Evolutionary conservation across 1,284 basidiomycete species (phyloP).

Genomic region (Cystobasidium sp.): DNA sequence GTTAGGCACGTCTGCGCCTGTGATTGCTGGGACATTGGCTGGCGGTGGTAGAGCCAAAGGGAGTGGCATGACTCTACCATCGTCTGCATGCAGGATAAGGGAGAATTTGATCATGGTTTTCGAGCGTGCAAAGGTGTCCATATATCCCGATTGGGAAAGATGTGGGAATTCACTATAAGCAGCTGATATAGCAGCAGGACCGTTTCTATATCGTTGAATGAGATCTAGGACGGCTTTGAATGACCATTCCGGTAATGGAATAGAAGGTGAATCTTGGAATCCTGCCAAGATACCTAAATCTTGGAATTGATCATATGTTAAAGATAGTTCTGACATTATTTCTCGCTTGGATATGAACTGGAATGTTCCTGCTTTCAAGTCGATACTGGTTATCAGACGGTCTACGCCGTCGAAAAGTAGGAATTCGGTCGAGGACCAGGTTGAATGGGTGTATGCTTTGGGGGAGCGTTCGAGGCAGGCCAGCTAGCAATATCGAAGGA

Average conservation of each 20-base stretch:
- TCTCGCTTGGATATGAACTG: slow-evolving; percentile 80
- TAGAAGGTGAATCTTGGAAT: slow-evolving; percentile 76
- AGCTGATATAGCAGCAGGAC: slow-evolving; percentile 63
- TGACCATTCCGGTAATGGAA: slow-evolving; percentile 74
- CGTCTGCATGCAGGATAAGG: slow-evolving; percentile 84
- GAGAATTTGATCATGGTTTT: slow-evolving; percentile 91
- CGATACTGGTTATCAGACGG: slow-evolving; percentile 84
- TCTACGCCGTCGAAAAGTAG: slow-evolving; percentile 85
- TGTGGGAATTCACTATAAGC: slow-evolving; percentile 44
- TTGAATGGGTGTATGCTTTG: slow-evolving; percentile 92
- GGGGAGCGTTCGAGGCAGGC: slow-evolving; percentile 92
- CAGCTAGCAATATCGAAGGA: slow-evolving; percentile 69
- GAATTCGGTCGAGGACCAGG: slow-evolving; percentile 87
- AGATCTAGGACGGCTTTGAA: slow-evolving; percentile 84
- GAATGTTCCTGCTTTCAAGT: slow-evolving; percentile 73
- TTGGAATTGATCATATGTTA: slow-evolving; percentile 89
- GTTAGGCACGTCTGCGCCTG: slow-evolving; percentile 80
- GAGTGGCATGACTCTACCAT: slow-evolving; percentile 81
- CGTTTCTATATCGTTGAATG: slow-evolving; percentile 85
- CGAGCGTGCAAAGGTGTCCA: slow-evolving; percentile 86
- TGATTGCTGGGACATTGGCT: slow-evolving; percentile 59
- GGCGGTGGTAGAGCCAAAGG: slow-evolving; percentile 72
- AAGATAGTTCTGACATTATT: slow-evolving; percentile 73
- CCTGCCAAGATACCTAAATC: slow-evolving; percentile 91
- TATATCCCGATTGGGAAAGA: slow-evolving; percentile 57